Evolutionary conservation across 2,329 filamentous ascomycete species (phyloP), one percentile per base, ranked within the genome.

Genomic region (Xylariaceae sp.): DNA sequence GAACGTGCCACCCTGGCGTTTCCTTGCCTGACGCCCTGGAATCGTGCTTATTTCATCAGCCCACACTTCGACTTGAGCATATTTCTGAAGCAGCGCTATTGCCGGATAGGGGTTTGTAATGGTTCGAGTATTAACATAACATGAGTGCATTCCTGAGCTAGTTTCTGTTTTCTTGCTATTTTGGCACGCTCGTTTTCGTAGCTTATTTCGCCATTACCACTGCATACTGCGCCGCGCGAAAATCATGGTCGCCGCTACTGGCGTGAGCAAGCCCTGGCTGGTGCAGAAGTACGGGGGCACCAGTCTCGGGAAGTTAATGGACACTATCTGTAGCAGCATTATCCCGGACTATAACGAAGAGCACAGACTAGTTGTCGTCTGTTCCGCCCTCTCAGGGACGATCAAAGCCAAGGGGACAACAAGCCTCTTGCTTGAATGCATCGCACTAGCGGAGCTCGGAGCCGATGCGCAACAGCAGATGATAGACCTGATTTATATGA

Each of bases 281-380:
- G 81, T 85, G 43, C 81, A 84, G 64, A 85, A 84, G 73, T 84
- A 83, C 67, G 82, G 82, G 27, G 82, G 82, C 10, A 85, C 82
- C 30, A 82, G 79, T 59, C 73, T 85, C 27, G 82, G 82, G 55
- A 84, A 84, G 65, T 77, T 82, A 57, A 73, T 80, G 53, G 73
- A 76, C 60, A 80, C 80, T 65, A 79, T 84, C 37, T 61, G 61
- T 56, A 43, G 53, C 48, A 53, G n/a, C 47, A 71, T 65, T 43
- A 67, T 66, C 6, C 64, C 64, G 2, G 59, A 58, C 45, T 71
- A 67, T 32, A 62, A 77, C 41, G 64, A 70, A 49, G 62, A 71
- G 36, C 75, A 79, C 58, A 77, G 77, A 59, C 74, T 81, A 56
- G 80, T 80, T 50, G 74, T 83, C 33, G 79, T 83, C 50, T 83